Base-by-base conservation (phyloP, 2,329 filamentous ascomycete genomes). In the Amauroascus verrucosus region DNA sequence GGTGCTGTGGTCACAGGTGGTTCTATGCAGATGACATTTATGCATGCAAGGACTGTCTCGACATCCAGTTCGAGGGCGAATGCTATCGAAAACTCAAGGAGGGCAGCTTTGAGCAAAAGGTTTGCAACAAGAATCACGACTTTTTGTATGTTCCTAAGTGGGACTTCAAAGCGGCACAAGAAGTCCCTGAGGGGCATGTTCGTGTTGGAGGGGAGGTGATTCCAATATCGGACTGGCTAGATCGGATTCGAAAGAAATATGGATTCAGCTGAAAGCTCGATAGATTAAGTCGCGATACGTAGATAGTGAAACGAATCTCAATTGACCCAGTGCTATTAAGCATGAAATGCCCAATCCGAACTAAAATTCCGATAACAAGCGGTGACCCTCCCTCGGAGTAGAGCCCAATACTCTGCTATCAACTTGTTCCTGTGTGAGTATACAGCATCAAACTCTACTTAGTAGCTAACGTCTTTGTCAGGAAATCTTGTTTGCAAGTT, bases 11-110 rank as follows among this genome's bases (percentile, higher is more conserved):
- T 9, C 45, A 20, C 35, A 44, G 26, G 13, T 66, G 60, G 62
- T 46, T 48, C 13, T 57, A 55, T n/a, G 60, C 63, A 8, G 57
- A 62, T 32, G 59, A 64, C 22, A 59, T 66, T 48, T 62, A 62
- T 51, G 59, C 58, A 48, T 65, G 64, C 56, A 59, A 56, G 51
- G 62, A 65, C 48, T 67, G 63, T 47, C 59, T 57, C 2, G 54
- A 63, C 26, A 49, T 65, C 20, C 56, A 58, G 3, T 60, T 66
- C 40, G 59, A 59, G 9, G 22, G 18, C n/a, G 40, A 56, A 5
- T 65, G 62, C 47, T 53, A 58, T 9, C 51, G 60, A 7, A 58
- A 57, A 11, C 48, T 62, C 0, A 57, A 59, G 41, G 44, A 51
- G 9, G 58, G 56, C 11, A 55, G 54, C 35, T 51, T 77, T 54